Percentiles rank a stretch among this genome's conserved stretches.
Conservation (phyloP, 1,139 yeast species). For the Yamadazyma buinensis region DNA sequence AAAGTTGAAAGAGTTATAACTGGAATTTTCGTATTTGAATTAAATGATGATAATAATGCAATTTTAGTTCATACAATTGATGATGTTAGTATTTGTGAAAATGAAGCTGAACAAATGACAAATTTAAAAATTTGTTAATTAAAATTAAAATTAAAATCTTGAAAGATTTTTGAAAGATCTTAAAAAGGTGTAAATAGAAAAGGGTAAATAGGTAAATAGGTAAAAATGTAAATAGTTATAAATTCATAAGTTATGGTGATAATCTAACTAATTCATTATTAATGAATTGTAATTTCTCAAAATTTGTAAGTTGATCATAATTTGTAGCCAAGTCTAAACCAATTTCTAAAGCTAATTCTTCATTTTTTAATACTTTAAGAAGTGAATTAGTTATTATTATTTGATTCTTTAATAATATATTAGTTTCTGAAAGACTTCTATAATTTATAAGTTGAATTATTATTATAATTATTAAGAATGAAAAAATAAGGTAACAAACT, state of each 20-base stretch:
- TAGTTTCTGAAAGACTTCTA: conserved; percentile 20
- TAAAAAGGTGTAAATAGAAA: too few relatives aligned
- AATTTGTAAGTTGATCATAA: conserved; percentile 8
- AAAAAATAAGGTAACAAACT: conserved; percentile 18
- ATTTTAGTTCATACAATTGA: conserved; percentile 75
- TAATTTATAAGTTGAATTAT: conserved; percentile 22
- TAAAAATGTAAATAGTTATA: conserved; percentile 1
- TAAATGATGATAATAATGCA: conserved; percentile 53
- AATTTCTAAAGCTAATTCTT: background rate
- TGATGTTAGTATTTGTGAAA: conserved; percentile 64
- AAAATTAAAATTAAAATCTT: too few relatives aligned
- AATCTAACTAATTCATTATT: conserved; percentile 18
- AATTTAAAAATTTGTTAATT: conserved; percentile 29
- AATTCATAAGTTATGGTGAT: background rate
- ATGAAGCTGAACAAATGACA: conserved; percentile 28
- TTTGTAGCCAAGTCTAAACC: conserved; percentile 16
- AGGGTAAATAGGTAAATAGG: too few relatives aligned
- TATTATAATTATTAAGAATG: conserved; percentile 21
- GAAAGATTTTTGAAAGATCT: background rate
- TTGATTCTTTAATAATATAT: conserved; percentile 24
- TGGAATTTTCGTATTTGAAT: conserved; percentile 76
- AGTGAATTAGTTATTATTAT: conserved; percentile 21
- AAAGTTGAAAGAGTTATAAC: conserved; percentile 48
- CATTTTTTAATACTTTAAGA: conserved; percentile 8
- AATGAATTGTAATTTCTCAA: conserved; percentile 23